Percentiles rank a stretch among this genome's conserved stretches.
Evolutionary conservation across 352 stramenopile species (phyloP).

Genomic region (Phytophthora nicotianae): DNA sequence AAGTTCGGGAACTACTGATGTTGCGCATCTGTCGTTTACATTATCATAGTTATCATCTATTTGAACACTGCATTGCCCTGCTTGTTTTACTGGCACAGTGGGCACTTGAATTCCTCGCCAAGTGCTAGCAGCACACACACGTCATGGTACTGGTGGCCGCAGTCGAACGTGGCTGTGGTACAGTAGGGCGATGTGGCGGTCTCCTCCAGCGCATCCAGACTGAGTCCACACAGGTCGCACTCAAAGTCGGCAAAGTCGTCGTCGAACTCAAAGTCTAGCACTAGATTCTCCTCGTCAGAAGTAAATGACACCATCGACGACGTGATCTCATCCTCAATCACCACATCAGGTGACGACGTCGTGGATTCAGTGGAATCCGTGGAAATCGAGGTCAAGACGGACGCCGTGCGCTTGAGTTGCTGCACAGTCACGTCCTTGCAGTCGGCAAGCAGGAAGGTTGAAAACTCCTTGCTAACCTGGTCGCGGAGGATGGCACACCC

Average conservation of each 20-base stretch:
- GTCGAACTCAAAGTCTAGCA: conserved; percentile 31
- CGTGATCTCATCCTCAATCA: conserved; percentile 19
- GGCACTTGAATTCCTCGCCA: conserved; percentile 34
- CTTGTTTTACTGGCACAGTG: conserved; percentile 26
- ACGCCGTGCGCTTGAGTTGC: conserved; percentile 16
- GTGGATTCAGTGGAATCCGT: conserved; percentile 21
- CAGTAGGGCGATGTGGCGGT: conserved; percentile 22
- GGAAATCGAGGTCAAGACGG: conserved; percentile 5
- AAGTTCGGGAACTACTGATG: background rate
- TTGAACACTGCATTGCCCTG: conserved; percentile 1
- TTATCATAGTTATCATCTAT: conserved; percentile 25
- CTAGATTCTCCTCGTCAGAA: conserved; percentile 38
- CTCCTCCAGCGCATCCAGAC: conserved; percentile 29
- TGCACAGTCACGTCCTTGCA: conserved; percentile 28
- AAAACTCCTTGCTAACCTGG: conserved; percentile 36
- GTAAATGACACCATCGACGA: conserved; percentile 33
- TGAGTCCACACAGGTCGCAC: conserved; percentile 33
- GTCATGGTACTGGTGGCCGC: conserved; percentile 44
- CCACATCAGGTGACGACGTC: conserved; percentile 8
- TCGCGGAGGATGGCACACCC: conserved; percentile 32
- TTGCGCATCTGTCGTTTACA: conserved; percentile 17
- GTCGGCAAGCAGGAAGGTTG: conserved; percentile 29
- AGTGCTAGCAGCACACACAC: conserved; percentile 34
- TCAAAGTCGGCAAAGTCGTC: conserved; percentile 29
- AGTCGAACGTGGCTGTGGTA: conserved; percentile 38